phyloP scores from a whole-genome alignment of 2,329 filamentous ascomycete species.

The Cladobotryum mycophilum region DNA sequence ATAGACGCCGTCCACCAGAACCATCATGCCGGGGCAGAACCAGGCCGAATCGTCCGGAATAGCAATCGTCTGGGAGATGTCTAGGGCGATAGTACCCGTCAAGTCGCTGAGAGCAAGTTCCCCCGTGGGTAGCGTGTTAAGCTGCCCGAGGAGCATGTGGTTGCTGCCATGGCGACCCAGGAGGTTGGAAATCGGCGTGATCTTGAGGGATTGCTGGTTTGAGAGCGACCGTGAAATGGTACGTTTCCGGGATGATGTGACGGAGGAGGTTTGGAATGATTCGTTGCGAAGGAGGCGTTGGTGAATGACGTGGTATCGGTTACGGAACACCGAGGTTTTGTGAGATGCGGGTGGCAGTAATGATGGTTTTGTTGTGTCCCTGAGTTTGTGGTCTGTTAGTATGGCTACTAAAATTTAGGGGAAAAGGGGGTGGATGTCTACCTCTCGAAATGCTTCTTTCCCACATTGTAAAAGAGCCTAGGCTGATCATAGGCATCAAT shows the following conservation, averaged over 20 bases:
- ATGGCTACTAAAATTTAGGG: background rate
- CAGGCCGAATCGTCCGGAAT: slow-evolving; percentile 83
- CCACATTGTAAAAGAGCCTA: slow-evolving; percentile 65
- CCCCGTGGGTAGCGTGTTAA: slow-evolving; percentile 75
- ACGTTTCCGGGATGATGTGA: slow-evolving; percentile 53
- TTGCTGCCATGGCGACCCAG: slow-evolving; percentile 74
- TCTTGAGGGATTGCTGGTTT: slow-evolving; percentile 67
- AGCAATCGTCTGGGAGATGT: slow-evolving; percentile 71
- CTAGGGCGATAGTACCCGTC: slow-evolving; percentile 79
- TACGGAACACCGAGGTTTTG: slow-evolving; percentile 80
- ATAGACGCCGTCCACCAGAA: slow-evolving; percentile 91
- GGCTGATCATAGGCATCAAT: slow-evolving; percentile 83
- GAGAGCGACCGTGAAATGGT: slow-evolving; percentile 55
- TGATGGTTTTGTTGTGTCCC: slow-evolving; percentile 57
- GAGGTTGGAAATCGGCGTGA: slow-evolving; percentile 75
- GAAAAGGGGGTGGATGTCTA: slow-evolving; percentile 24
- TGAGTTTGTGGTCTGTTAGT: slow-evolving; percentile 21
- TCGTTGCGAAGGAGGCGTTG: slow-evolving; percentile 90
- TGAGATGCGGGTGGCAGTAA: slow-evolving; percentile 70
- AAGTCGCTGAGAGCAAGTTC: slow-evolving; percentile 77
- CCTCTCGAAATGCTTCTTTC: slow-evolving; percentile 88
- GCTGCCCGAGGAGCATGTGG: slow-evolving; percentile 80
- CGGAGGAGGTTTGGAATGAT: slow-evolving; percentile 77
- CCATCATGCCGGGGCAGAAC: slow-evolving; percentile 94
- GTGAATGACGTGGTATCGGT: slow-evolving; percentile 86